Evolutionary conservation across 805 yeast genomes (phyloP), one percentile per base, ranked within the genome.

Genomic region (Wickerhamiella australiensis): DNA sequence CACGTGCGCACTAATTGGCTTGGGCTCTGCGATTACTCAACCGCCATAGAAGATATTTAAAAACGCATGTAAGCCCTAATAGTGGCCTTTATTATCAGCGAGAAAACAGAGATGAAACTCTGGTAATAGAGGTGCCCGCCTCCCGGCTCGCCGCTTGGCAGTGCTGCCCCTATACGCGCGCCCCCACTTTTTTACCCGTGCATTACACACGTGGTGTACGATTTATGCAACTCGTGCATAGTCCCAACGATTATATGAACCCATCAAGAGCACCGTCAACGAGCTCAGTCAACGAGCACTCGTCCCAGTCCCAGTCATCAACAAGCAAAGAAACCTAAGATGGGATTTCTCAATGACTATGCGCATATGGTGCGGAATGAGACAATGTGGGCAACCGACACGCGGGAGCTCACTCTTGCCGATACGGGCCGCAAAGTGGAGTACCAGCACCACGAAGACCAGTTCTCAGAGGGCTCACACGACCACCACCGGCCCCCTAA

Each of bases 311-410:
- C 41, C 41, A 36, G 17, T 7, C 17, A 20, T 33, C 15, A 33
- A n/a, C n/a, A 25, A 25, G 9, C 27, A 6, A 25, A 6, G 9
- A 7, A 25, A 6, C 27, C 6, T 25, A 25, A 6, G 6, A 46
- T 46, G 49, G 31, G 43, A 13, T 23, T 15, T 21, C 3, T 27
- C 8, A n/a, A 15, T 3, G 17, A 33, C 3, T 46, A 46, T 37
- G 43, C 20, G 20, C 42, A 26, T 8, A 46, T 46, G 49, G 33
- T 46, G 23, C 49, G 35, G 5, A 37, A 46, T 20, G 49, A 46
- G 15, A 46, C 49, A 1, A 12, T 21, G 20, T 46, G 49, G 49
- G 49, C 49, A 1, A 36, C 25, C 9, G 43, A 46, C 21, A 46
- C 42, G 2, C 41, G 26, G 3, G 49, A 46, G 37, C 35, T 46